phyloP scores from a whole-genome alignment of 306 rosid species.

The Rosa chinensis region DNA sequence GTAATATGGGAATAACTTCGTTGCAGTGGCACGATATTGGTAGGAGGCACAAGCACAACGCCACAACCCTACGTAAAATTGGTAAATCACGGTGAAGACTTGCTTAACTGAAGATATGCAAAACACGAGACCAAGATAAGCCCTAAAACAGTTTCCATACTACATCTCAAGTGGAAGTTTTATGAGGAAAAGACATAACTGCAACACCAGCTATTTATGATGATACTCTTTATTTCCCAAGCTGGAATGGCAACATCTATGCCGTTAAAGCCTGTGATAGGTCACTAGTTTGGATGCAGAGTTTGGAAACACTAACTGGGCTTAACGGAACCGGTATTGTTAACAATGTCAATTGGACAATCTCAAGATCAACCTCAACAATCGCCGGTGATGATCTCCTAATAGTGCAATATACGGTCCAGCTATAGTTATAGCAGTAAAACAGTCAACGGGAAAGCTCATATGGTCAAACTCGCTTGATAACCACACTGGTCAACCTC shows the following conservation, averaged over 20 bases:
- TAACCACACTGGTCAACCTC: too few species aligned
- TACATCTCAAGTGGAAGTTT: slow-evolving; percentile 50
- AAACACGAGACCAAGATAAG: slow-evolving; percentile 45
- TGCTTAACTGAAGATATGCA: slow-evolving; percentile 56
- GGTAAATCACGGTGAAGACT: slow-evolving; percentile 63
- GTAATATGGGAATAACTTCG: background rate
- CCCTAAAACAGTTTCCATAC: slow-evolving; percentile 27
- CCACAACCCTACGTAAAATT: too few species aligned
- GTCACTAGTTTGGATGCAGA: slow-evolving; percentile 35
- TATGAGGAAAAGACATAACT: slow-evolving; percentile 47
- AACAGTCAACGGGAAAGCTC: slow-evolving; percentile 37
- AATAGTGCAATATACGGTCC: slow-evolving; percentile 50
- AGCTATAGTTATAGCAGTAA: slow-evolving; percentile 41
- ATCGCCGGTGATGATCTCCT: slow-evolving; percentile 27
- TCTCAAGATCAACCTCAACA: slow-evolving; percentile 50
- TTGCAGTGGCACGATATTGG: too few species aligned
- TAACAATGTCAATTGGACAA: slow-evolving; percentile 26
- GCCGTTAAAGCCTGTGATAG: slow-evolving; percentile 46
- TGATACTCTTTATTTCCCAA: slow-evolving; percentile 47
- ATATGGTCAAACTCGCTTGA: slow-evolving; percentile 40
- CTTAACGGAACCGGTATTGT: slow-evolving; percentile 36
- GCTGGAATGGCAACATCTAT: slow-evolving; percentile 55
- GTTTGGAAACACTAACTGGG: slow-evolving; percentile 36
- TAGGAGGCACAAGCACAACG: background rate
- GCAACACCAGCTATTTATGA: slow-evolving; percentile 55